These are phyloP conservation scores for Oryza officinalis DNA, from an alignment of 176 grass and related monocot genomes.

Conservation along the genomic window DNA sequence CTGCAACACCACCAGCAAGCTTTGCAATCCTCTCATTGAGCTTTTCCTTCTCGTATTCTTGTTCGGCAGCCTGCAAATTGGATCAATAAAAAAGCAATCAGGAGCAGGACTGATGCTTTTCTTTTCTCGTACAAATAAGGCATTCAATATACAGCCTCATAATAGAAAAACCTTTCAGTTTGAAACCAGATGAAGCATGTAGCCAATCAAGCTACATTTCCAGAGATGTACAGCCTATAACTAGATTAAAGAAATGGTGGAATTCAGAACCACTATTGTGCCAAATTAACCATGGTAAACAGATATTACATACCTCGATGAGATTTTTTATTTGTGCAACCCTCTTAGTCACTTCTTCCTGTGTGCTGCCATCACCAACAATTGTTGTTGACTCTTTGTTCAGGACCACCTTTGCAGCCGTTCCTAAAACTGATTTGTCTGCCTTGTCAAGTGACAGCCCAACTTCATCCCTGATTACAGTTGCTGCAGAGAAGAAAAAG, in stretches of 20 bases:
- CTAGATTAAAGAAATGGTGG: not conserved
- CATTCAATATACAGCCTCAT: not conserved
- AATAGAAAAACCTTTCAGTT: not conserved
- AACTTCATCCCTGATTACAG: conserved; percentile 94
- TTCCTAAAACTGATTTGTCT: conserved; percentile 79
- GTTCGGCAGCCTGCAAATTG: conserved; percentile 70
- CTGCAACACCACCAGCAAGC: conserved; percentile 97
- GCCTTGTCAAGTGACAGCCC: conserved; percentile 91
- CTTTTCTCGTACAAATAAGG: not conserved
- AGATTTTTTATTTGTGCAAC: conserved; percentile 91
- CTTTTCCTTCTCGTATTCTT: conserved; percentile 99
- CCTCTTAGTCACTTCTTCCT: conserved; percentile 89
- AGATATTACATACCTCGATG: conserved; percentile 62
- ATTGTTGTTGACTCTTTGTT: conserved; percentile 90
- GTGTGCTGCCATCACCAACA: conserved; percentile 91
- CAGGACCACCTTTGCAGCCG: conserved; percentile 84
- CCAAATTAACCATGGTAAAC: not conserved
- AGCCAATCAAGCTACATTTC: not conserved
- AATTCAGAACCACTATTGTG: not conserved
- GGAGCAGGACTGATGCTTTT: not conserved
- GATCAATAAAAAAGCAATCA: not conserved
- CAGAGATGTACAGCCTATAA: not conserved
- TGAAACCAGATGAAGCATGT: not conserved
- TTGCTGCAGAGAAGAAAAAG: conserved; percentile 53
- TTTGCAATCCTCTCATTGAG: conserved; percentile 98